These are phyloP conservation scores for Ilex aquifolium DNA, from an alignment of 257 asterid genomes.

Conservation along the genomic window DNA sequence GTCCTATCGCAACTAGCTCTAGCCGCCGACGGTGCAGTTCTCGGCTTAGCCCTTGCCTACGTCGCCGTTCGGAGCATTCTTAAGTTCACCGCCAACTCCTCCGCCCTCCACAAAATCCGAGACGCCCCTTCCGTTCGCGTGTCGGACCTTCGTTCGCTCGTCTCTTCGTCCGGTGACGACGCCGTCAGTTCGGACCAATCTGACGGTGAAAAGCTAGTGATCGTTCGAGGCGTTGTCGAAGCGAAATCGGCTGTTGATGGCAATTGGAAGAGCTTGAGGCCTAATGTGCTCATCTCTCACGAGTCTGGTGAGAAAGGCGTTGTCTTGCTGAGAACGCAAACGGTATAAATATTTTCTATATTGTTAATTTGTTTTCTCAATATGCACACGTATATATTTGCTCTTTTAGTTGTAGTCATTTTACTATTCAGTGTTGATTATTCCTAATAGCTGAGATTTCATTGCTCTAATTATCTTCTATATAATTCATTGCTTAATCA, in stretches of 20 bases:
- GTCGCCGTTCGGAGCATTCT: constrained; percentile 62
- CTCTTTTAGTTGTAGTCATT: no score
- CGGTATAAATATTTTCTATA: constrained; percentile 26
- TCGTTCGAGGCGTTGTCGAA: constrained; percentile 73
- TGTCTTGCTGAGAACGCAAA: constrained; percentile 51
- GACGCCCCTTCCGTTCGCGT: constrained; percentile 50
- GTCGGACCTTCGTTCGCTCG: constrained; percentile 66
- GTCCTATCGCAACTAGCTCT: constrained; percentile 43
- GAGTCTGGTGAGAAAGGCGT: constrained; percentile 67
- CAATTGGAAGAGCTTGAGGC: constrained; percentile 41
- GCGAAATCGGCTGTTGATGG: constrained; percentile 42
- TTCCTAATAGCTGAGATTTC: no score
- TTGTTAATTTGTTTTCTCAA: no score
- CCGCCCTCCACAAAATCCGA: constrained; percentile 59
- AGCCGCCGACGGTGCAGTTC: constrained; percentile 73
- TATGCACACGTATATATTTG: no score
- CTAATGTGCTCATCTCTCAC: constrained; percentile 37
- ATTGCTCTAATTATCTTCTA: no score
- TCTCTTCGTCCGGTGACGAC: constrained; percentile 16
- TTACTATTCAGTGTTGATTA: no score
- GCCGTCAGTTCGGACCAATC: constrained; percentile 1
- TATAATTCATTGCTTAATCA: no score
- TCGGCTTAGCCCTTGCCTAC: constrained; percentile 71
- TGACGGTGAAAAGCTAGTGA: constrained; percentile 40
- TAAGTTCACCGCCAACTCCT: constrained; percentile 40